These are phyloP conservation scores for Acer campestre DNA, from an alignment of 345 rosid species.

Conservation along the genomic window DNA sequence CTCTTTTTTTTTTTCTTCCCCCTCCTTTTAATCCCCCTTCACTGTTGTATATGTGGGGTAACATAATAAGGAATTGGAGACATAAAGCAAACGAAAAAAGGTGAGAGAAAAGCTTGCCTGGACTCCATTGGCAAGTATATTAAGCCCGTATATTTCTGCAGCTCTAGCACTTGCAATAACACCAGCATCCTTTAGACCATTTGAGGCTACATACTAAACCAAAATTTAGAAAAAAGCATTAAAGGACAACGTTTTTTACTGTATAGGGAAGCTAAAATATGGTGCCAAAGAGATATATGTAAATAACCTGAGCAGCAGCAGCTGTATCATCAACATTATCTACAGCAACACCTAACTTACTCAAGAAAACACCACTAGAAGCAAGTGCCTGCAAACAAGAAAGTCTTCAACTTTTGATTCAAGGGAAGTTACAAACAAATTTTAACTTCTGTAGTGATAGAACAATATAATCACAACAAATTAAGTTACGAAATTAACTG, in stretches of 20 bases:
- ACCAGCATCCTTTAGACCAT: constrained; percentile 57
- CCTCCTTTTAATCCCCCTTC: neutral
- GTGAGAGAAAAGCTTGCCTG: constrained; percentile 40
- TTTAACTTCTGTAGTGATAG: too few species aligned
- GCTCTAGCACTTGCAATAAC: constrained; percentile 79
- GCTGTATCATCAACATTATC: constrained; percentile 52
- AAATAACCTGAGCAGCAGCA: constrained; percentile 53
- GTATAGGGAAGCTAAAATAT: neutral
- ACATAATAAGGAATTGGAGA: neutral
- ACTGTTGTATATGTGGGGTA: neutral
- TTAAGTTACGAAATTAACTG: too few species aligned
- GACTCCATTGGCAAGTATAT: constrained; percentile 59
- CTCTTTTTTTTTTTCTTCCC: neutral
- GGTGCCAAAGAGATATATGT: neutral
- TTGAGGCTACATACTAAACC: constrained; percentile 50
- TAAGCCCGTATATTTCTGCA: constrained; percentile 73
- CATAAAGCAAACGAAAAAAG: neutral
- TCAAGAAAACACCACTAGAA: constrained; percentile 40
- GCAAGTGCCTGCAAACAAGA: constrained; percentile 47
- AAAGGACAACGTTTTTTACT: neutral
- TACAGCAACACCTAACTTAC: constrained; percentile 42
- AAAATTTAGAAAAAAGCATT: constrained; percentile 13
- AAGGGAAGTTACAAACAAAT: too few species aligned
- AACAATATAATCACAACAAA: too few species aligned
- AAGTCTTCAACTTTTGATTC: neutral